Evolutionary conservation across 441 rosid species (phyloP).

Genomic region (Aleurites moluccanus): DNA sequence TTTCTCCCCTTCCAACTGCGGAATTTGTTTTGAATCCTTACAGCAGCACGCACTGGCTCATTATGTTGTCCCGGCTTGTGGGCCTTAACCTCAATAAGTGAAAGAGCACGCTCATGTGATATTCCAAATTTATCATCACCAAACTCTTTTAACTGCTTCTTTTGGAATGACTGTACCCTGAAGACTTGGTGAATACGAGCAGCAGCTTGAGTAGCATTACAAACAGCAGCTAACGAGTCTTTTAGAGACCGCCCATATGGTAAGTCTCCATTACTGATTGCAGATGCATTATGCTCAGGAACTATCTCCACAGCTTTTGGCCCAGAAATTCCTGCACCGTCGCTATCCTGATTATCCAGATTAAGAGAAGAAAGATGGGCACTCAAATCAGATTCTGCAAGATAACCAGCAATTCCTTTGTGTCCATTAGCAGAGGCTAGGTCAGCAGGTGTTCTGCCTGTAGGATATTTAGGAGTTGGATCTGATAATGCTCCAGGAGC

Average conservation of each 20-base stretch:
- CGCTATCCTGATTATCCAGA: constrained; percentile 43
- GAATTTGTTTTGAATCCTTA: constrained; percentile 69
- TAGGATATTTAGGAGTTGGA: constrained; percentile 68
- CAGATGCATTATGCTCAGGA: constrained; percentile 36
- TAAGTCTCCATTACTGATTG: constrained; percentile 38
- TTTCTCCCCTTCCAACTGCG: constrained; percentile 87
- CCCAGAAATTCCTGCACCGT: constrained; percentile 28
- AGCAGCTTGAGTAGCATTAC: constrained; percentile 82
- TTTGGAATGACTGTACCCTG: constrained; percentile 89
- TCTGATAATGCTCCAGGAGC: constrained; percentile 82
- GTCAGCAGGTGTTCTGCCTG: constrained; percentile 86
- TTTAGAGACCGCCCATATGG: constrained; percentile 46
- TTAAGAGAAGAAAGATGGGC: constrained; percentile 56
- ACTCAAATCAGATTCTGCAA: constrained; percentile 70
- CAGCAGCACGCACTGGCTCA: constrained; percentile 71
- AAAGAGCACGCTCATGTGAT: constrained; percentile 65
- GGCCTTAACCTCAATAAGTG: constrained; percentile 57
- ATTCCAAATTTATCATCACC: constrained; percentile 50
- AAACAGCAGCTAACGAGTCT: constrained; percentile 80
- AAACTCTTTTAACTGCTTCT: constrained; percentile 64
- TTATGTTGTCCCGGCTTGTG: constrained; percentile 52
- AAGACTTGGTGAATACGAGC: constrained; percentile 84
- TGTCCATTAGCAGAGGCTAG: constrained; percentile 80
- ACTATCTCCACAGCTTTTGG: constrained; percentile 36
- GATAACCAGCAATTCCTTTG: constrained; percentile 94